A percentile compares a stretch with the other conserved stretches of the same genome.
Conservation (phyloP, 805 yeast genomes). For the Yarrowia sp. region DNA sequence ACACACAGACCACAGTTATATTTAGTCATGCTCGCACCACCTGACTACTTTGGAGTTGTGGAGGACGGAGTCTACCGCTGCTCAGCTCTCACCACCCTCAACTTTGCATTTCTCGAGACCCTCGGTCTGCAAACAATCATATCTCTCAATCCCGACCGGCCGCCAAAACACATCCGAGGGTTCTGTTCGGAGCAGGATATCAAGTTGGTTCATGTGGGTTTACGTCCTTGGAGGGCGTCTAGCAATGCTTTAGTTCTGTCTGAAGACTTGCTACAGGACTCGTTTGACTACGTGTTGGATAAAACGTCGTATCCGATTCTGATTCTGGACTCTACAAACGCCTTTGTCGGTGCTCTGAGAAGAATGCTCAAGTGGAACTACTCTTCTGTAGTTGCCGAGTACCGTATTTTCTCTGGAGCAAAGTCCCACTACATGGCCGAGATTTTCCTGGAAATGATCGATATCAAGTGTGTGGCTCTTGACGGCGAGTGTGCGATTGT, state of each 20-base stretch:
- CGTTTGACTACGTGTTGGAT: conserved; percentile 66
- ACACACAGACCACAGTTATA: not conserved
- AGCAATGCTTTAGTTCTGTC: conserved; percentile 74
- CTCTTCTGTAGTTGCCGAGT: conserved; percentile 80
- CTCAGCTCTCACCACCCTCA: conserved; percentile 70
- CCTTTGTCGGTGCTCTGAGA: conserved; percentile 77
- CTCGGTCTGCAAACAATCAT: conserved; percentile 65
- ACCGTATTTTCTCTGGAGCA: conserved; percentile 69
- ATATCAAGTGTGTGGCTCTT: conserved; percentile 50
- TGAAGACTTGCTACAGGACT: conserved; percentile 58
- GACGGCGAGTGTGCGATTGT: conserved; percentile 33
- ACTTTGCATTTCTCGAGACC: conserved; percentile 75
- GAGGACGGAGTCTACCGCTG: conserved; percentile 86
- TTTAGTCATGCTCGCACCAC: conserved; percentile 74
- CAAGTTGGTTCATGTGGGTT: conserved; percentile 39
- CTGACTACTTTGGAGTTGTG: conserved; percentile 87
- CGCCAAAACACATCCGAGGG: conserved; percentile 65
- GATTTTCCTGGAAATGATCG: conserved; percentile 72
- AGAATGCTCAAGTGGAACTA: conserved; percentile 87
- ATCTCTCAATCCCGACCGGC: conserved; percentile 80
- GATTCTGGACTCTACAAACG: conserved; percentile 74
- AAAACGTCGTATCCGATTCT: conserved; percentile 61
- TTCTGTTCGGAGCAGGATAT: conserved; percentile 52
- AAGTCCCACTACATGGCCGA: conserved; percentile 78
- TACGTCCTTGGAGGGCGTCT: conserved; percentile 44